Percentiles rank a stretch among this genome's conserved stretches.
Evolutionary conservation across 345 rosid species (phyloP).

Genomic region (Populus nigra): DNA sequence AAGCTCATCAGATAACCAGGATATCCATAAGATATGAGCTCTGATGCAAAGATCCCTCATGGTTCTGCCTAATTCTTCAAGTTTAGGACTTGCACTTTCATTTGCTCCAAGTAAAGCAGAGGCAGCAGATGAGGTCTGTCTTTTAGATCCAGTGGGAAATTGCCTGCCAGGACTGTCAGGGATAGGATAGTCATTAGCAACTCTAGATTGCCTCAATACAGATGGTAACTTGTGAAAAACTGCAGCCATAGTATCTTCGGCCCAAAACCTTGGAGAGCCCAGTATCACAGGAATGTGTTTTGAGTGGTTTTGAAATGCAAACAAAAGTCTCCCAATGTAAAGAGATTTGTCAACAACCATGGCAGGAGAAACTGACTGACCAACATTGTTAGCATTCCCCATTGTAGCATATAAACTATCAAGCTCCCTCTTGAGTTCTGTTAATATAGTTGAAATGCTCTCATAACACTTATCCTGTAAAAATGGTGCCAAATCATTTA

Average conservation of each 20-base stretch:
- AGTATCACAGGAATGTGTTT: constrained; percentile 76
- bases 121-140: constrained; percentile 68
- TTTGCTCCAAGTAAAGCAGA: constrained; percentile 81
- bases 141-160: constrained; percentile 49
- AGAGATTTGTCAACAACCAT: constrained; percentile 80
- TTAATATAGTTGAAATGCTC: constrained; percentile 63
- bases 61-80: constrained; percentile 56
- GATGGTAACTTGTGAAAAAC: constrained; percentile 68
- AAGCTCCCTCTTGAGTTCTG: constrained; percentile 63
- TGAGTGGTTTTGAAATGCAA: constrained; percentile 78
- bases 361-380: constrained; percentile 44
- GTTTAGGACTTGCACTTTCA: constrained; percentile 70
- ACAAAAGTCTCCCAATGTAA: constrained; percentile 86
- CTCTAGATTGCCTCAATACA: constrained; percentile 58
- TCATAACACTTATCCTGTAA: constrained; percentile 79
- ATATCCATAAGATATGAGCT: constrained; percentile 92
- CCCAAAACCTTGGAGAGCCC: constrained; percentile 97
- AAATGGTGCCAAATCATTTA: constrained; percentile 73
- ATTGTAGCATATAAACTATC: constrained; percentile 53
- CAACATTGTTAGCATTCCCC: constrained; percentile 41
- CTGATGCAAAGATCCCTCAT: constrained; percentile 70
- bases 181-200: constrained; percentile 35
- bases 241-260: constrained; percentile 51
- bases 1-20: constrained; percentile 81
- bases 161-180: constrained; percentile 58